A percentile compares a stretch with the other conserved stretches of the same genome.
phyloP scores from a whole-genome alignment of 2,329 filamentous ascomycete genomes.

The Nigrospora osmanthi region DNA sequence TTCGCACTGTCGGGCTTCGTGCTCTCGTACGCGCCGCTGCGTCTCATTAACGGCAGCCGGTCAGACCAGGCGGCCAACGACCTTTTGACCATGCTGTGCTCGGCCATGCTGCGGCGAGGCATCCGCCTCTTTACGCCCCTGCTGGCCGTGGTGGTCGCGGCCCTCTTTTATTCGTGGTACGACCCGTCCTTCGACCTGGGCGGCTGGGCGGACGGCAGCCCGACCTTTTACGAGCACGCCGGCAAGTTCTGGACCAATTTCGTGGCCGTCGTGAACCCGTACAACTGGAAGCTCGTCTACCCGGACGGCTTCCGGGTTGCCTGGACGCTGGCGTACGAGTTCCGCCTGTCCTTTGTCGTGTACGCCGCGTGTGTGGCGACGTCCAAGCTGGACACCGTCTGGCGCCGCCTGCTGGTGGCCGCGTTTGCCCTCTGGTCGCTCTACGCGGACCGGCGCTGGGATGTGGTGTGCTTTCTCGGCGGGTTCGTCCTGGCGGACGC shows the following conservation, averaged over 20 bases:
- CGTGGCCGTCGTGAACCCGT: not conserved
- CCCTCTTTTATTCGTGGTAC: not conserved
- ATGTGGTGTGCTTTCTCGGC: no score
- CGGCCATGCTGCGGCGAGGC: no score
- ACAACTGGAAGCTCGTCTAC: not conserved
- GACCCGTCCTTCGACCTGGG: not conserved
- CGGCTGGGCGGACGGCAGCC: not conserved
- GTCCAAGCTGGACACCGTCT: not conserved
- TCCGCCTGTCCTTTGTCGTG: slow-evolving; percentile 1
- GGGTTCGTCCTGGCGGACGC: no score
- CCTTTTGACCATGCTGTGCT: no score
- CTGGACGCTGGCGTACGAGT: slow-evolving; percentile 1
- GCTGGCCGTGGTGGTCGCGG: not conserved
- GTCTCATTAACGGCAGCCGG: not conserved
- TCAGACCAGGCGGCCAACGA: not conserved
- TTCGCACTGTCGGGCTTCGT: slow-evolving; percentile 4
- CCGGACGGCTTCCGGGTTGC: not conserved
- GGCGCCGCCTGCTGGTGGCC: no score
- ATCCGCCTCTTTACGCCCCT: not conserved
- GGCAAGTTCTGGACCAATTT: not conserved
- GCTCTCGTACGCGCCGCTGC: slow-evolving; percentile 1
- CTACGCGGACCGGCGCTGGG: no score
- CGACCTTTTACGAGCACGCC: not conserved
- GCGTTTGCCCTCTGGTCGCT: no score
- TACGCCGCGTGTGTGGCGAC: slow-evolving; percentile 1